Percentiles rank a stretch among this genome's conserved stretches.
These are phyloP conservation scores for Cerrena zonata DNA, from an alignment of 1,284 basidiomycete genomes.

Conservation along the genomic window DNA sequence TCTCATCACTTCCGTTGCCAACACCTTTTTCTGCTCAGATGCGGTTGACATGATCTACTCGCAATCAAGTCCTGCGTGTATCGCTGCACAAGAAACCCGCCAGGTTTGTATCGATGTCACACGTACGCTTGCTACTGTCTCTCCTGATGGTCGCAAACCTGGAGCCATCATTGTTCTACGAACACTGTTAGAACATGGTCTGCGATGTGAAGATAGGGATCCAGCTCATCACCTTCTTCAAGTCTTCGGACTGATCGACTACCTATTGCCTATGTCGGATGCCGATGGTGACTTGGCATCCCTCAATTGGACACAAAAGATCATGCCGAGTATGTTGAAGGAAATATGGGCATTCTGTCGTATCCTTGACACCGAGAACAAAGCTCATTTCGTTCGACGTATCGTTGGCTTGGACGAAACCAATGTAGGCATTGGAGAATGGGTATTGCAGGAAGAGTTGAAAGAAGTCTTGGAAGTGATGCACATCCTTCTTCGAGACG, in stretches of 20 bases:
- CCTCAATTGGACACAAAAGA: conserved; percentile 42
- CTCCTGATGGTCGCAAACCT: conserved; percentile 32
- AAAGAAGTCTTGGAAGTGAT: conserved; percentile 38
- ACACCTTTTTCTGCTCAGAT: conserved; percentile 54
- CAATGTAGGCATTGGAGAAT: conserved; percentile 58
- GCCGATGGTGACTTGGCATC: conserved; percentile 24
- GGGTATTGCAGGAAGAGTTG: conserved; percentile 59
- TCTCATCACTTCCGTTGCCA: conserved; percentile 39
- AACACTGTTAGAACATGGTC: conserved; percentile 46
- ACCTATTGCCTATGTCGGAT: conserved; percentile 43
- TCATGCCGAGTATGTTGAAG: conserved; percentile 50
- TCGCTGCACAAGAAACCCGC: conserved; percentile 39
- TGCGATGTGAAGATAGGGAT: conserved; percentile 38
- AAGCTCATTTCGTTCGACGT: conserved; percentile 48
- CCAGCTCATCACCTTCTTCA: conserved; percentile 53
- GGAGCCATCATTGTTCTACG: conserved; percentile 46
- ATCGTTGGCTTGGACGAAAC: conserved; percentile 55
- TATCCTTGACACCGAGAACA: conserved; percentile 49
- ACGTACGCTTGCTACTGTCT: conserved; percentile 33
- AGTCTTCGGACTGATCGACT: conserved; percentile 50
- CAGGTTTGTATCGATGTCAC: conserved; percentile 49
- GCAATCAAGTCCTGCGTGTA: conserved; percentile 33
- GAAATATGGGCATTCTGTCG: conserved; percentile 53
- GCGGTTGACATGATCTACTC: conserved; percentile 40
- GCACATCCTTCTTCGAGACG: conserved; percentile 29